Evolutionary conservation across 2,329 filamentous ascomycete genomes (phyloP), one percentile per base, ranked within the genome.

Genomic region (Lasiodiplodia gonubiensis): DNA sequence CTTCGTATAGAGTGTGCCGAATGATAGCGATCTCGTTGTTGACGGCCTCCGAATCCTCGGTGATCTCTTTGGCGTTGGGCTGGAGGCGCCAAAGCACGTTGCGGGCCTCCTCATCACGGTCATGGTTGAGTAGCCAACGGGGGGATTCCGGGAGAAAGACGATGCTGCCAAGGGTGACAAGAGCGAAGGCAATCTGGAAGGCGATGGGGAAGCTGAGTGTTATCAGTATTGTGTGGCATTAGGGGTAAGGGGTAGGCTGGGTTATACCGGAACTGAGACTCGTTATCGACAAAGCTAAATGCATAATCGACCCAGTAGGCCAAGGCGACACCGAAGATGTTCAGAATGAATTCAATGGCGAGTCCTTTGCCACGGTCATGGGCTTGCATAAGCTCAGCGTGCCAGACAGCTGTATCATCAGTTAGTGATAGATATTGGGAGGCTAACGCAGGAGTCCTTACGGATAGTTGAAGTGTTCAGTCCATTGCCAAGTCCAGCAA

Each of bases 141-240:
- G 86, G 86, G 0, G 85, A 86, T 71, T 89, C 86, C 0, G 86
- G 86, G 2, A 88, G 77, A 67, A 86, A 80, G 66, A 80, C 82
- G 16, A 83, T 77, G 1, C 81, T 72, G 46, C 77, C 67, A 68
- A 77, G 3, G 4, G 80, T 76, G 18, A 80, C 42, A n/a, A 81
- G 23, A 30, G 78, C 77, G 53, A 83, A 83, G 1, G 80, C 66
- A 48, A 81, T 79, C 69, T 84, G 82, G 6, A 84, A 74, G 1
- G 79, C 82, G 3, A 84, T 70, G 0, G 82, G 81, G 52, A 84
- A 74, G 1, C 76, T 70, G 68, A 46, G 80, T 78, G 1, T 76
- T 71, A 18, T 79, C 75, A 49, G 74, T 79, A 30, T 71, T 73
- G 78, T 78, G 67, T 75, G 77, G 60, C 80, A 80, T 67, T 80